Base-by-base conservation (phyloP, 2,329 filamentous ascomycete genomes). In the Diplodia sapinea region DNA sequence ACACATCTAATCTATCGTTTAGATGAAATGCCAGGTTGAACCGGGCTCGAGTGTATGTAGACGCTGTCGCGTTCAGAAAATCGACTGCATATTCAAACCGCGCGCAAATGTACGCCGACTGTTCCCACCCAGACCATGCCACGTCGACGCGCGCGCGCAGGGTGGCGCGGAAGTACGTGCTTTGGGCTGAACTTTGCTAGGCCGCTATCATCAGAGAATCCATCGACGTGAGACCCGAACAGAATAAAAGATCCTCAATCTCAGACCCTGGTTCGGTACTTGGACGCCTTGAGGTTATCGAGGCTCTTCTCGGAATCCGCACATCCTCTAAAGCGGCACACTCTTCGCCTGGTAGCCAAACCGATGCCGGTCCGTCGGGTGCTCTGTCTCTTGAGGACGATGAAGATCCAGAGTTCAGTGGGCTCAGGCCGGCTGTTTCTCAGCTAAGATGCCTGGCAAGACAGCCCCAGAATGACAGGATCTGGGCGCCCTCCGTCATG, bases 21-120 rank as follows among this genome's bases (percentile, higher is more conserved):
- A 70, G 69, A 70, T 69, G 68, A 70, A 70, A 66, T 70, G 69
- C 59, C 68, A 70, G 51, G 66, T 69, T 36, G 66, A 69, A 29
- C 68, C 59, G 13, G 59, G 62, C 47, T 69, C 68, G 29, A 62
- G 59, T 20, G n/a, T 66, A 54, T 70, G 69, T 49, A 69, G 55
- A 61, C 55, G 69, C 33, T 70, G 69, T 33, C 63, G 68, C 29
- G 68, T 65, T 20, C 68, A 65, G 54, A 68, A 69, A 57, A 68
- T 78, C 11, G 76, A 77, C 26, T 81, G 79, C 70, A 73, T 81
- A 13, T 81, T 81, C 67, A 78, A 80, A 38, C 79, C 79, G 12
- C 74, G 79, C 50, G 78, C 78, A 52, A 81, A 81, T 70, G 79
- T 79, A 71, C 67, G 77, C 68, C 68, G 52, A 38, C 43, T 31